phyloP scores from a whole-genome alignment of 176 grass and related monocot genomes.

The Ensete ventricosum region DNA sequence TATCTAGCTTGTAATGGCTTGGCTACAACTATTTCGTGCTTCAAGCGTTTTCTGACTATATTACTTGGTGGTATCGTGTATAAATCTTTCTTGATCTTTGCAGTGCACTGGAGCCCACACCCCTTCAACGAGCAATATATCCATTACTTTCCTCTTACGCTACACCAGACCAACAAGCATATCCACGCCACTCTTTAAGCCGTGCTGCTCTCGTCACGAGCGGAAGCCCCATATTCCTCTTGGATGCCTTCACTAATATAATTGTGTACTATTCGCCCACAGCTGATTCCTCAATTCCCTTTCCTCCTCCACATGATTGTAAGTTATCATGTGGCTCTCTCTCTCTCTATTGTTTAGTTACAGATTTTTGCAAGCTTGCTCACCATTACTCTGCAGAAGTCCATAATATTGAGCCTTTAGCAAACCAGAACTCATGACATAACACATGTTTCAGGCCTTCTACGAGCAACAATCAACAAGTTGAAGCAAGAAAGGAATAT shows the following conservation, averaged over 20 bases:
- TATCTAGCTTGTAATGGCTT: too few species aligned
- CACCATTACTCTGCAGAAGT: background rate
- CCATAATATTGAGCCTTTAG: too few species aligned
- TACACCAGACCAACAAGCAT: constrained; percentile 88
- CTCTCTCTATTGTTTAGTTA: background rate
- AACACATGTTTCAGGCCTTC: constrained; percentile 40
- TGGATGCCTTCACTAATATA: constrained; percentile 85
- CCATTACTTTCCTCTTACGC: constrained; percentile 64
- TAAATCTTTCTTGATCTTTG: background rate
- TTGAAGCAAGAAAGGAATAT: constrained; percentile 75
- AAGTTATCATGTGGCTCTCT: constrained; percentile 23
- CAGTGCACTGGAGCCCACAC: constrained; percentile 68
- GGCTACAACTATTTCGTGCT: too few species aligned
- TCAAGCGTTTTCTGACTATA: background rate
- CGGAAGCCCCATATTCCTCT: constrained; percentile 83
- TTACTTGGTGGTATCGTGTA: background rate
- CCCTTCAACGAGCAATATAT: constrained; percentile 74
- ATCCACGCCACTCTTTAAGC: constrained; percentile 74
- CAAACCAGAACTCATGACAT: background rate
- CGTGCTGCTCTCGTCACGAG: constrained; percentile 81
- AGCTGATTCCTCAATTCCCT: constrained; percentile 66
- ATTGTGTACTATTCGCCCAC: constrained; percentile 70
- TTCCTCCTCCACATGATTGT: constrained; percentile 95
- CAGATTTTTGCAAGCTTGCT: background rate
- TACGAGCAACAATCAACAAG: constrained; percentile 49